Base-by-base conservation (phyloP, 441 rosid species). In the Arabidopsis lyrata region DNA sequence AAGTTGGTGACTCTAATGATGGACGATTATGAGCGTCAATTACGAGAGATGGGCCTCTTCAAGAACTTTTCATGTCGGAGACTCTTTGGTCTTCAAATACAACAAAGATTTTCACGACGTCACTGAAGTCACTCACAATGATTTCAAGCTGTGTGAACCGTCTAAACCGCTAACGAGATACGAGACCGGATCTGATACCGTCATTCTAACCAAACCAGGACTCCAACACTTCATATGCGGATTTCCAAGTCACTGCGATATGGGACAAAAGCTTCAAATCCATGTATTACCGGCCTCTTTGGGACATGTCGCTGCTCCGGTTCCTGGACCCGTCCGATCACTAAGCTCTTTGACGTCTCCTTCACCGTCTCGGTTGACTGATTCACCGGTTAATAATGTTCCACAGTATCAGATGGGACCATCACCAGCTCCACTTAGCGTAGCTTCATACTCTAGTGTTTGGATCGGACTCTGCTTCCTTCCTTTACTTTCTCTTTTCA, bases 231-330 rank as follows among this genome's bases (percentile, higher is more conserved):
- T 74, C 41, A 74, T 74, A 66, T 66, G 77, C 0, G 72, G 77
- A 49, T 5, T 14, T 57, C 72, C 72, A 47, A 22, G 50, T 47
- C 72, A 74, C 36, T 74, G 77, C 6, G 6, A 14, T 36, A 8
- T 58, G 2, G 77, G 72, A 16, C 77, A 74, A 32, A 74, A 66
- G 72, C 35, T 73, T 31, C 54, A 47, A n/a, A 56, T 73, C 14
- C 15, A 66, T 0, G 77, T 58, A 44, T 24, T 56, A 24, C 77
- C 77, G 0, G 45, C 38, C 2, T 74, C 67, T 1, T 58, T 74
- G 10, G 71, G 42, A 56, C 77, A 66, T 0, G 41, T 65, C 10
- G 49, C 66, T 9, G 66, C 50, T 56, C 77, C 72, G 0, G 59
- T 59, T 59, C 74, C 50, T 60, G 32, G 50, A 48, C 50, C 50